Percentiles rank a stretch among this genome's conserved stretches.
These are phyloP conservation scores for Globisporangium spiculum DNA, from an alignment of 352 stramenopile species.

Conservation along the genomic window DNA sequence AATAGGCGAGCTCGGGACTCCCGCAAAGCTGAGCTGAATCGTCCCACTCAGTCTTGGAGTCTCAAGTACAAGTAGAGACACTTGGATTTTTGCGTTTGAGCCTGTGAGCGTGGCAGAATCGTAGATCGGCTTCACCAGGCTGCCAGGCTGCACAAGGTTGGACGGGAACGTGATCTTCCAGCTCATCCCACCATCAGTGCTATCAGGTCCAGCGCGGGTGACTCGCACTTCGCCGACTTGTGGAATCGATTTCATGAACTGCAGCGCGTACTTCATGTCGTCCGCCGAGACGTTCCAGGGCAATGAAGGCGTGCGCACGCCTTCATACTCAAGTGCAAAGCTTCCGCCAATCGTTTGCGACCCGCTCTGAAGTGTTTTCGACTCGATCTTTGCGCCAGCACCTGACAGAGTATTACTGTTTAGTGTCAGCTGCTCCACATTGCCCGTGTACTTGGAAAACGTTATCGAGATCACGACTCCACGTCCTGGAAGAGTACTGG, in stretches of 20 bases:
- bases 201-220: constrained; percentile 29
- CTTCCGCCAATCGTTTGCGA: constrained; percentile 35
- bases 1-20: constrained; percentile 32
- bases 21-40: constrained; percentile 34
- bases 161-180: constrained; percentile 62
- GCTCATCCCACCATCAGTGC: constrained; percentile 29
- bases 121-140: constrained; percentile 32
- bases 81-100: constrained; percentile 30
- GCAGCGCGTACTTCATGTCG: constrained; percentile 71
- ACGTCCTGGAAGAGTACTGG: constrained; percentile 16
- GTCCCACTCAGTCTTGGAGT: constrained; percentile 36
- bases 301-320: constrained; percentile 52
- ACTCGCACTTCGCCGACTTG: constrained; percentile 48
- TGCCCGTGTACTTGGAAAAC: constrained; percentile 24
- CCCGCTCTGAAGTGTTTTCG: constrained; percentile 39
- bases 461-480: constrained; percentile 27
- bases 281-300: constrained; percentile 78
- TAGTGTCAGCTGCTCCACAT: constrained; percentile 27
- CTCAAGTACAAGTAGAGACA: constrained; percentile 33
- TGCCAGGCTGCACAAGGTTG: constrained; percentile 27
- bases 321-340: constrained; percentile 50
- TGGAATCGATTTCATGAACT: constrained; percentile 64
- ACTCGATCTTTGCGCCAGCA: constrained; percentile 19
- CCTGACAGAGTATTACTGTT: constrained; percentile 22
- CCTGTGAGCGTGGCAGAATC: constrained; percentile 28